Base-by-base conservation (phyloP, 2,329 filamentous ascomycete species). In the Ophiostoma montium region DNA sequence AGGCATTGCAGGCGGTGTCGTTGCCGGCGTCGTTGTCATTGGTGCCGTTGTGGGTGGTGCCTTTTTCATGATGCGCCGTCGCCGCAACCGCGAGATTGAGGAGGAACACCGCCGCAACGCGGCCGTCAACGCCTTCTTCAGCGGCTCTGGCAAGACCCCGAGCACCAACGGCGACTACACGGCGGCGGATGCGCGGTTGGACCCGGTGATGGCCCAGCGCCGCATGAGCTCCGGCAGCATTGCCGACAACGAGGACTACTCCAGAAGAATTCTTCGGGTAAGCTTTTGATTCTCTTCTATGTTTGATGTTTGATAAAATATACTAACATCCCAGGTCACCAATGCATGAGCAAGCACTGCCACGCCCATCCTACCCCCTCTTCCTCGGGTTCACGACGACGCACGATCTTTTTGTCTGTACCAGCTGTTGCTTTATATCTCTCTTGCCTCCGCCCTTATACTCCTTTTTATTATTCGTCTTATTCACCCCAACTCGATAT, bases 171-270 rank as follows among this genome's bases (percentile, higher is more conserved):
- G 81, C 53, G 72, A 72, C 53, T 66, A 79, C 66, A 86, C 85
- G 10, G 82, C 86, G 67, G 79, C 79, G 13, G 90, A 96, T 62
- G 82, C 85, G 38, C 80, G 90, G 49, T 78, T 95, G 50, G 90
- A 96, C 56, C 87, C 88, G 8, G 81, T 88, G 55, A 82, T 94
- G 75, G 82, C 83, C 51, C 78, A 88, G 58, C 76, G 87, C 61
- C 79, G 89, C 65, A 76, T 90, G 69, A 95, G 90, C 67, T 86
- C 92, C 60, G 90, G 90, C 57, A 95, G 89, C 66, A 95, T 96
- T 65, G 90, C 89, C 47, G 90, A 96, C 65, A 94, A 95, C 67
- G 81, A 94, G 67, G 90, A 96, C 65, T 96, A 95, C 69, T 95
- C 90, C 54, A 80, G 90, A 68, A 84, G 86, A 68, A 95, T 96